These are phyloP conservation scores for Candida silvicultrix DNA, from an alignment of 805 yeast species.

Conservation along the genomic window DNA sequence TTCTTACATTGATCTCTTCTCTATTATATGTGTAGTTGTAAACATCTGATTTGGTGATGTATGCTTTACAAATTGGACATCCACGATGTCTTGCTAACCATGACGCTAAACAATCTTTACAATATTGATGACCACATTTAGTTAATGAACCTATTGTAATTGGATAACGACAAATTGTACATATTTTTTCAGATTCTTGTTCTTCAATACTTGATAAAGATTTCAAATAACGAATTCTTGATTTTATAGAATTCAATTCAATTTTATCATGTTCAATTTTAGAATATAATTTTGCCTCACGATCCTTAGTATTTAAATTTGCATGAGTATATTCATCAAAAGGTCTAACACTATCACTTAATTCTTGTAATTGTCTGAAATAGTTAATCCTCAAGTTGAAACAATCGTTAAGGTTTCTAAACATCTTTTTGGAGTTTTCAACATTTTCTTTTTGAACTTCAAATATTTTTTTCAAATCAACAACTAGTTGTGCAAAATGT, in stretches of 20 bases:
- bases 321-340: slow-evolving; percentile 29
- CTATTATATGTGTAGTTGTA: slow-evolving; percentile 64
- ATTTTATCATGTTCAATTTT: slow-evolving; percentile 12
- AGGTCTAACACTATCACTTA: slow-evolving; percentile 75
- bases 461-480: slow-evolving; percentile 21
- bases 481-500: slow-evolving; percentile 4
- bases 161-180: slow-evolving; percentile 72
- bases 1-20: slow-evolving; percentile 42
- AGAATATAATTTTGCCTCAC: not conserved
- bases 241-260: slow-evolving; percentile 24
- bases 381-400: slow-evolving; percentile 80
- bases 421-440: slow-evolving; percentile 31
- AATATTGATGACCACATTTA: slow-evolving; percentile 88
- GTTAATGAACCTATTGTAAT: slow-evolving; percentile 76
- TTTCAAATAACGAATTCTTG: slow-evolving; percentile 43
- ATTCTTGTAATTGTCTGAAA: slow-evolving; percentile 75
- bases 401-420: slow-evolving; percentile 49
- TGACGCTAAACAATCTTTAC: slow-evolving; percentile 68
- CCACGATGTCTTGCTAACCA: slow-evolving; percentile 56
- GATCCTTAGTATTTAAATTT: not conserved
- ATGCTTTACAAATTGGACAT: slow-evolving; percentile 81
- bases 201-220: slow-evolving; percentile 30
- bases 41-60: slow-evolving; percentile 42
- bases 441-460: slow-evolving; percentile 26
- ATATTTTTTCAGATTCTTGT: slow-evolving; percentile 32